Evolutionary conservation across 768 basidiomycete species (phyloP).

Genomic region (Lactifluus echinatus): DNA sequence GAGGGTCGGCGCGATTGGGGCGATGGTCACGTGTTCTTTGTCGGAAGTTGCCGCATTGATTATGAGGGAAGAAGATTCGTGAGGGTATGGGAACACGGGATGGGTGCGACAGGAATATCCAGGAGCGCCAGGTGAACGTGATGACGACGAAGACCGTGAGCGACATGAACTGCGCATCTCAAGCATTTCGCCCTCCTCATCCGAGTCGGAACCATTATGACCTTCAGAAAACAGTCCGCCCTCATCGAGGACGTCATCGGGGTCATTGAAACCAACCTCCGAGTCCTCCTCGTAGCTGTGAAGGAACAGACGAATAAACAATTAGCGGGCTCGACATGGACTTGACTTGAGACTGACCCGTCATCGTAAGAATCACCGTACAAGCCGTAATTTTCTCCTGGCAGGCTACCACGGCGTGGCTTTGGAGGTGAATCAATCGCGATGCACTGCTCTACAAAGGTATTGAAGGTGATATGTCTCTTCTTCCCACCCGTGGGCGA

Average conservation of each 20-base stretch:
- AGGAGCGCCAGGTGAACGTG: slow-evolving; percentile 23
- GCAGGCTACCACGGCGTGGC: slow-evolving; percentile 25
- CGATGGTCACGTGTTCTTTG: slow-evolving; percentile 57
- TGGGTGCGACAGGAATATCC: slow-evolving; percentile 20
- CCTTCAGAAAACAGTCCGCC: slow-evolving; percentile 23
- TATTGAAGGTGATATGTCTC: slow-evolving; percentile 95
- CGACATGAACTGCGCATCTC: slow-evolving; percentile 48
- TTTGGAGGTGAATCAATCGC: slow-evolving; percentile 66
- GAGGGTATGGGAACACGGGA: slow-evolving; percentile 19
- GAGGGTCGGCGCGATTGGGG: slow-evolving; percentile 69
- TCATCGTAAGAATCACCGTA: slow-evolving; percentile 40
- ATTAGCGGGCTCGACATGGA: slow-evolving; percentile 5
- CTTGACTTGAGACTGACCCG: slow-evolving; percentile 39
- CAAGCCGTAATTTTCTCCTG: slow-evolving; percentile 15
- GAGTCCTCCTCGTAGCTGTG: slow-evolving; percentile 62
- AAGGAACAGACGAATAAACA: background rate
- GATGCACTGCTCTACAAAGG: slow-evolving; percentile 95
- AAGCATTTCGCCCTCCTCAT: slow-evolving; percentile 46
- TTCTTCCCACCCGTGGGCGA: slow-evolving; percentile 41
- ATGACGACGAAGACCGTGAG: slow-evolving; percentile 34
- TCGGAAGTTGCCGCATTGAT: slow-evolving; percentile 30
- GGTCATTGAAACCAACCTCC: slow-evolving; percentile 46
- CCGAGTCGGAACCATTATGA: slow-evolving; percentile 25
- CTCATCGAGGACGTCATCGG: slow-evolving; percentile 33
- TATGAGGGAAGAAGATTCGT: slow-evolving; percentile 25